Evolutionary conservation across 2,329 filamentous ascomycete species (phyloP).

Genomic region (Dactylonectria estremocensis): DNA sequence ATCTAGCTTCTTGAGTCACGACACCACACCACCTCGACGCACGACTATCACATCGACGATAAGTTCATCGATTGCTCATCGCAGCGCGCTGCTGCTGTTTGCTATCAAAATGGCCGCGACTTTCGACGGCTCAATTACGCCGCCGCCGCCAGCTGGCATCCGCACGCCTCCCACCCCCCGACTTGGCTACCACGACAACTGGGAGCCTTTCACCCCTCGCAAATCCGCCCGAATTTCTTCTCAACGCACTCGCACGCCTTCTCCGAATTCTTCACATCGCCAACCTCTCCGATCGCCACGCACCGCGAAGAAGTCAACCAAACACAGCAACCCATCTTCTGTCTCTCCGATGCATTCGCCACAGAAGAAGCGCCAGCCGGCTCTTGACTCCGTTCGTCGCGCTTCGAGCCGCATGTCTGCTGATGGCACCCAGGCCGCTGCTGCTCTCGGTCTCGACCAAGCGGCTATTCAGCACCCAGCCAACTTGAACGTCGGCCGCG

Average conservation of each 20-base stretch:
- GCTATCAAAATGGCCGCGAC: constrained; percentile 49
- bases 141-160: constrained; percentile 71
- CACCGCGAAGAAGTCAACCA: constrained; percentile 51
- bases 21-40: constrained; percentile 27
- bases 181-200: constrained; percentile 77
- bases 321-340: constrained; percentile 51
- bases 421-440: constrained; percentile 61
- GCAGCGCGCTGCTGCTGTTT: constrained; percentile 33
- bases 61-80: constrained; percentile 17
- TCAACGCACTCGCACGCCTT: constrained; percentile 71
- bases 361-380: constrained; percentile 65
- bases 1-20: constrained; percentile 34
- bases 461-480: constrained; percentile 46
- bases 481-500: constrained; percentile 50
- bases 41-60: constrained; percentile 22
- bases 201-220: constrained; percentile 81
- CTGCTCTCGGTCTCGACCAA: constrained; percentile 56
- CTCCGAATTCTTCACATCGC: constrained; percentile 60
- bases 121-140: constrained; percentile 63
- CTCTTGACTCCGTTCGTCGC: constrained; percentile 64
- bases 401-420: constrained; percentile 62
- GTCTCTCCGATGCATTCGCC: constrained; percentile 63
- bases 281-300: constrained; percentile 51
- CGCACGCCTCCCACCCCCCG: constrained; percentile 79
- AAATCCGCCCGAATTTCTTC: constrained; percentile 77